Evolutionary conservation across 2,329 filamentous ascomycete genomes (phyloP).

Genomic region (Fusarium citri): DNA sequence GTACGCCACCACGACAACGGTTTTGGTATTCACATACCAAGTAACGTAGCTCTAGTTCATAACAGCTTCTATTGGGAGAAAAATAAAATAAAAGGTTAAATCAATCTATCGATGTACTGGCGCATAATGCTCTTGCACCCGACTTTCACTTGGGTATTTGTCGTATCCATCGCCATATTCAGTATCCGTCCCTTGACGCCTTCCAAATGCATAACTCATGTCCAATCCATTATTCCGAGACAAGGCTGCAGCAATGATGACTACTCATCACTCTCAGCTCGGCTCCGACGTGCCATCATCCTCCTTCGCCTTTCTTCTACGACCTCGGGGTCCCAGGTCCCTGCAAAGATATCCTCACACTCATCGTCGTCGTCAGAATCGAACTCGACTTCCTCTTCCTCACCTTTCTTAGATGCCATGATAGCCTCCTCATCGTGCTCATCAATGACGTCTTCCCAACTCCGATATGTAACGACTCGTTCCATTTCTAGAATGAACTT

Average conservation of each 20-base stretch:
- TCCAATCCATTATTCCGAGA: constrained; percentile 2
- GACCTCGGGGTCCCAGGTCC: constrained; percentile 68
- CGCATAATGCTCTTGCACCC: constrained; percentile 14
- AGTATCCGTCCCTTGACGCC: constrained; percentile 39
- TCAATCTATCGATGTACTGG: background rate
- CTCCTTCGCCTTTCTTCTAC: constrained; percentile 60
- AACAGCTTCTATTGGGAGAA: constrained; percentile 1
- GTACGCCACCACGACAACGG: constrained; percentile 1
- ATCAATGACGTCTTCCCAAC: constrained; percentile 59
- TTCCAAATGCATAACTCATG: constrained; percentile 19
- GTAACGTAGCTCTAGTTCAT: constrained; percentile 16
- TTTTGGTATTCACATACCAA: background rate
- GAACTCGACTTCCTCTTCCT: constrained; percentile 59
- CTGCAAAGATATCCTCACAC: constrained; percentile 73
- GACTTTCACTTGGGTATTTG: constrained; percentile 38
- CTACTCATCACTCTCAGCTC: constrained; percentile 26
- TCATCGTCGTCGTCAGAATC: constrained; percentile 75
- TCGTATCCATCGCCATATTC: constrained; percentile 11
- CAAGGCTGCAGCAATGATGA: constrained; percentile 11
- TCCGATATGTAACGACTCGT: constrained; percentile 63
- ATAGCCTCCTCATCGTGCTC: constrained; percentile 19
- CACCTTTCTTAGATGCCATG: constrained; percentile 15
- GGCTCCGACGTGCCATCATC: constrained; percentile 49
- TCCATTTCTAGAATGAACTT: constrained; percentile 75
- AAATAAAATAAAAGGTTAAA: constrained; percentile 6